These are phyloP conservation scores for Vitis labrusca DNA, from an alignment of 164 flowering plant species.

Conservation along the genomic window DNA sequence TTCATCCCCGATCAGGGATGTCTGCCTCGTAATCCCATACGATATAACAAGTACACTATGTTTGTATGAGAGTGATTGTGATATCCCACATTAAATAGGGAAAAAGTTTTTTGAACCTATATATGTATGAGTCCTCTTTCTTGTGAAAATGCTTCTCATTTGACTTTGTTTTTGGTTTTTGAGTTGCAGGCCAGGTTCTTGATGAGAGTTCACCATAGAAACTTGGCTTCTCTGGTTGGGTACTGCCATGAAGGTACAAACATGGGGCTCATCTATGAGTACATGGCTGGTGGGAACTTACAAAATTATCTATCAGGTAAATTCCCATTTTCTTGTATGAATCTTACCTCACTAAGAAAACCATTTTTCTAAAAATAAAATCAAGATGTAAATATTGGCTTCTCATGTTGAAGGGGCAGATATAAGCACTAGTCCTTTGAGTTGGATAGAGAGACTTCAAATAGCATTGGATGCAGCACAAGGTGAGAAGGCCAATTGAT, in stretches of 20 bases:
- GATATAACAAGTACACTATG: too few relatives aligned
- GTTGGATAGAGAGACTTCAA: slow-evolving; percentile 24
- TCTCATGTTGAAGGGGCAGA: slow-evolving; percentile 7
- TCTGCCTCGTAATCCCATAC: too few relatives aligned
- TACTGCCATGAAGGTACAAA: slow-evolving; percentile 27
- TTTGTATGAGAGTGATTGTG: too few relatives aligned
- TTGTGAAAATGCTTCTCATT: too few relatives aligned
- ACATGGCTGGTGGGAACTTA: slow-evolving; percentile 29
- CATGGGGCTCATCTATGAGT: slow-evolving; percentile 33
- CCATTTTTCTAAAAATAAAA: neutral
- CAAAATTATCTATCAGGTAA: slow-evolving; percentile 19
- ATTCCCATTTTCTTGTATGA: neutral
- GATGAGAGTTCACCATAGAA: slow-evolving; percentile 27
- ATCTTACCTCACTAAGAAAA: neutral
- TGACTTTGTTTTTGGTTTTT: neutral
- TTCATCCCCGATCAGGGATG: too few relatives aligned
- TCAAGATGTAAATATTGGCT: neutral
- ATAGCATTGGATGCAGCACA: slow-evolving; percentile 34
- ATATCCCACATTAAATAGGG: too few relatives aligned
- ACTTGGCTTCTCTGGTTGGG: slow-evolving; percentile 25
- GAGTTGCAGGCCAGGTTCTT: slow-evolving; percentile 20
- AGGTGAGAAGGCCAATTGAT: slow-evolving; percentile 13
- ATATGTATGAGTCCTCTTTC: too few relatives aligned
- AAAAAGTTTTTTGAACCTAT: too few relatives aligned
- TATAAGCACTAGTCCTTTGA: slow-evolving; percentile 12